phyloP scores from a whole-genome alignment of 345 rosid species.

The Isatis tinctoria region DNA sequence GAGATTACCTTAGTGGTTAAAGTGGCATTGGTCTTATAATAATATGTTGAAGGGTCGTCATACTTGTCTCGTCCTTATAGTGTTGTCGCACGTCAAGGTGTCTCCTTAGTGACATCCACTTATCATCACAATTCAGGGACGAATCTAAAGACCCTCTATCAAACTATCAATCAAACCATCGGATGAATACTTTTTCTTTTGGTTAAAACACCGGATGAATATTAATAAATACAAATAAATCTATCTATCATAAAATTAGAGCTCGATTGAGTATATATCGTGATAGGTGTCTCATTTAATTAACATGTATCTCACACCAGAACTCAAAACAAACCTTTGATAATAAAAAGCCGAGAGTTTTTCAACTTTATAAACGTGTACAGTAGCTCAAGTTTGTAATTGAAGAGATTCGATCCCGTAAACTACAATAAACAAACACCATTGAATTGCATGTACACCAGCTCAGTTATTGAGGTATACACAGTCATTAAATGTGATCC shows the following conservation, averaged over 20 bases:
- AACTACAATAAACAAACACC: background rate
- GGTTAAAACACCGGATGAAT: background rate
- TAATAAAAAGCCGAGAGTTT: background rate
- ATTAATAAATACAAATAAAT: background rate
- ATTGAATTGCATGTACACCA: conserved; percentile 10
- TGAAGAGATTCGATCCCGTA: background rate
- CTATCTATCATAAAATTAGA: background rate
- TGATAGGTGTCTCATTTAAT: background rate
- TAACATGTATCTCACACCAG: background rate
- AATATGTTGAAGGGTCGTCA: conserved; percentile 23
- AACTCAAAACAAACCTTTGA: background rate
- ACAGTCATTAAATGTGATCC: conserved; percentile 16
- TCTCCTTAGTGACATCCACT: conserved; percentile 36
- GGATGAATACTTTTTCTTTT: background rate
- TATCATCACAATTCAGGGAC: conserved; percentile 26
- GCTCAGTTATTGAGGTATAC: background rate
- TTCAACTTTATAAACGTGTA: background rate
- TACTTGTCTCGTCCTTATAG: conserved; percentile 29
- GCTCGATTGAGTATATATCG: background rate
- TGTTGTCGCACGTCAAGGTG: conserved; percentile 32
- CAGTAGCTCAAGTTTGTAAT: background rate
- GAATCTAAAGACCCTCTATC: conserved; percentile 22
- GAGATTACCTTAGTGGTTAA: conserved; percentile 28
- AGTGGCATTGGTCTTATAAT: conserved; percentile 29
- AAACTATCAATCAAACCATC: conserved; percentile 16